phyloP scores from a whole-genome alignment of 352 stramenopile genomes.

The Phytophthora boehmeriae region DNA sequence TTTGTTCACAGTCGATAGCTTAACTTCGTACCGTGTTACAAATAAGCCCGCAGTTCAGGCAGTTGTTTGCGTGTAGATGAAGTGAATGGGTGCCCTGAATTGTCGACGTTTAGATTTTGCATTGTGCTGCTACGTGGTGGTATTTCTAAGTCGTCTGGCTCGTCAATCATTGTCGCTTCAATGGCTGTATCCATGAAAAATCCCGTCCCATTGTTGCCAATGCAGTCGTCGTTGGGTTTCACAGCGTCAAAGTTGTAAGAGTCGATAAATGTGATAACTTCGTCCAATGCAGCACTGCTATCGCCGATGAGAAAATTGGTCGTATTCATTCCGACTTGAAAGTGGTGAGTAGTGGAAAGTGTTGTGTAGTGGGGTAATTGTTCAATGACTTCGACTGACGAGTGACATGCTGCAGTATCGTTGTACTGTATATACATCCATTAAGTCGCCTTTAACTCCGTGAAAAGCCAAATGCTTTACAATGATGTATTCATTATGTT shows the following conservation, averaged over 20 bases:
- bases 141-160: neutral
- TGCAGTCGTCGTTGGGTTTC: neutral
- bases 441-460: conserved; percentile 6
- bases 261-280: conserved; percentile 24
- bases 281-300: conserved; percentile 8
- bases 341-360: neutral
- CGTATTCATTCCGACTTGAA: neutral
- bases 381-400: conserved; percentile 4
- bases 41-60: too few relatives aligned
- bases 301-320: conserved; percentile 6
- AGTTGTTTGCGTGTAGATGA: too few relatives aligned
- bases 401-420: conserved; percentile 12
- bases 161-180: neutral
- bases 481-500: neutral
- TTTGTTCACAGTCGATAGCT: too few relatives aligned
- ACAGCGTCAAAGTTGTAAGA: conserved; percentile 11
- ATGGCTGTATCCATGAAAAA: conserved; percentile 3
- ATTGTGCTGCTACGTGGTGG: neutral
- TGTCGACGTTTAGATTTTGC: too few relatives aligned
- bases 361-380: conserved; percentile 1
- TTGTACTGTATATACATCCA: too few relatives aligned
- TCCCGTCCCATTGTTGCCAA: neutral
- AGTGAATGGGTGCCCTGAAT: too few relatives aligned
- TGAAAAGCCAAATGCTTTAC: too few relatives aligned
- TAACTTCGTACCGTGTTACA: too few relatives aligned